These are phyloP conservation scores for Decorospora gaudefroyi DNA, from an alignment of 2,329 filamentous ascomycete genomes.

Conservation along the genomic window DNA sequence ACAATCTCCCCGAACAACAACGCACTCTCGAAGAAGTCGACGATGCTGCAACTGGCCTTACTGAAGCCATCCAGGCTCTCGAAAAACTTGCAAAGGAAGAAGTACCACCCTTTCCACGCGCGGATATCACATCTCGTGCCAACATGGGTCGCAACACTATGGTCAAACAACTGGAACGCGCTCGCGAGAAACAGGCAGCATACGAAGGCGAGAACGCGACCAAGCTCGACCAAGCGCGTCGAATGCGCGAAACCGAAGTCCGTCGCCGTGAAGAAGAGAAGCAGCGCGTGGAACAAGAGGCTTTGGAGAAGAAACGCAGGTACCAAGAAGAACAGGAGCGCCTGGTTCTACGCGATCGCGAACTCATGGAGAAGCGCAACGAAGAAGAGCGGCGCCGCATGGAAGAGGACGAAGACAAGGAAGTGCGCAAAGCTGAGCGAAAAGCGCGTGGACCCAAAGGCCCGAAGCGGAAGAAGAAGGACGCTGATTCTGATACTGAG, in stretches of 20 bases:
- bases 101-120: constrained; percentile 82
- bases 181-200: constrained; percentile 80
- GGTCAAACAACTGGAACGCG: constrained; percentile 85
- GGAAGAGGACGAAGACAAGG: constrained; percentile 70
- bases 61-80: constrained; percentile 78
- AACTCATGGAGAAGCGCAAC: constrained; percentile 69
- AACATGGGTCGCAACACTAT: constrained; percentile 98
- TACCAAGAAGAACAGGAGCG: constrained; percentile 83
- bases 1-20: constrained; percentile 73
- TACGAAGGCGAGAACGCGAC: constrained; percentile 93
- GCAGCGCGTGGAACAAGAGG: constrained; percentile 67
- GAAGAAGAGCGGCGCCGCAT: constrained; percentile 70
- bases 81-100: constrained; percentile 63
- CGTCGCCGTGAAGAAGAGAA: constrained; percentile 77
- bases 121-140: constrained; percentile 90
- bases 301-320: constrained; percentile 75
- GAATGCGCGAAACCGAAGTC: constrained; percentile 79
- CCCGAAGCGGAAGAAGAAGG: constrained; percentile 65
- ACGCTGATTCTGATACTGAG: constrained; percentile 53
- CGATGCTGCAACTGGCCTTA: constrained; percentile 76
- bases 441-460: constrained; percentile 58
- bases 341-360: constrained; percentile 74
- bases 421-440: constrained; percentile 68
- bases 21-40: constrained; percentile 80
- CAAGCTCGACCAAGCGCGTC: constrained; percentile 79